A percentile compares a stretch with the other conserved stretches of the same genome.
phyloP scores from a whole-genome alignment of 1,284 basidiomycete species.

The Boletus coffeatus region DNA sequence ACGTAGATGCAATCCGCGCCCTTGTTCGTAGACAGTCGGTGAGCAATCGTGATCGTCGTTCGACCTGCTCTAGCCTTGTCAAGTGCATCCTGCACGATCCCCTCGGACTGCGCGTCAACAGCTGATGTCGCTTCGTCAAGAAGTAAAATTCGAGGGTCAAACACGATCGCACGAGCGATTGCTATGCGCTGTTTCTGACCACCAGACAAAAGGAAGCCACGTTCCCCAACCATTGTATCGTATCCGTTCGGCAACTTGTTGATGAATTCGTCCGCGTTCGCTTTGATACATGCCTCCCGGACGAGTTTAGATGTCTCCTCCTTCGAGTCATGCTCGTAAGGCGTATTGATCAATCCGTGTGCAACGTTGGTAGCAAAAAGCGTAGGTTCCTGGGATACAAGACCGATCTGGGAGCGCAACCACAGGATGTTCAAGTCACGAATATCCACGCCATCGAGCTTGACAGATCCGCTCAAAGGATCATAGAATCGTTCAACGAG shows the following conservation, averaged over 20 bases:
- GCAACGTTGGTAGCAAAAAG: conserved; percentile 85
- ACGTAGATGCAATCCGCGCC: conserved; percentile 84
- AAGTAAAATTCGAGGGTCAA: conserved; percentile 78
- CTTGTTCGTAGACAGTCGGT: conserved; percentile 76
- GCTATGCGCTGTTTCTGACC: conserved; percentile 93
- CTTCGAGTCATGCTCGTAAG: conserved; percentile 60
- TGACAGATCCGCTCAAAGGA: too few relatives aligned
- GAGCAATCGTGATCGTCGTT: conserved; percentile 76
- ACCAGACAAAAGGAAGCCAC: conserved; percentile 87
- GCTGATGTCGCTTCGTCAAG: conserved; percentile 89
- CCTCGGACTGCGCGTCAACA: conserved; percentile 87
- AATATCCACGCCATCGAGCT: too few relatives aligned
- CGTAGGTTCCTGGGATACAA: too few relatives aligned
- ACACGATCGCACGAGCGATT: conserved; percentile 91
- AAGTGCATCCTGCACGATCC: conserved; percentile 91
- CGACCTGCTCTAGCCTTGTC: conserved; percentile 86
- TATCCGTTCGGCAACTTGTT: conserved; percentile 81
- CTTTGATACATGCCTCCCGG: conserved; percentile 84
- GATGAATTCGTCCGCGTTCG: conserved; percentile 92
- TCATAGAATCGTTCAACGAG: too few relatives aligned
- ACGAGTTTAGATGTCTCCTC: conserved; percentile 79
- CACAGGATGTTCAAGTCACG: too few relatives aligned
- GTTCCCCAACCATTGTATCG: conserved; percentile 90
- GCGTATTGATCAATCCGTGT: conserved; percentile 83
- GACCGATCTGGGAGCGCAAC: too few relatives aligned